Conservation (phyloP, 2,329 filamentous ascomycete species). For the Alternaria arborescens region DNA sequence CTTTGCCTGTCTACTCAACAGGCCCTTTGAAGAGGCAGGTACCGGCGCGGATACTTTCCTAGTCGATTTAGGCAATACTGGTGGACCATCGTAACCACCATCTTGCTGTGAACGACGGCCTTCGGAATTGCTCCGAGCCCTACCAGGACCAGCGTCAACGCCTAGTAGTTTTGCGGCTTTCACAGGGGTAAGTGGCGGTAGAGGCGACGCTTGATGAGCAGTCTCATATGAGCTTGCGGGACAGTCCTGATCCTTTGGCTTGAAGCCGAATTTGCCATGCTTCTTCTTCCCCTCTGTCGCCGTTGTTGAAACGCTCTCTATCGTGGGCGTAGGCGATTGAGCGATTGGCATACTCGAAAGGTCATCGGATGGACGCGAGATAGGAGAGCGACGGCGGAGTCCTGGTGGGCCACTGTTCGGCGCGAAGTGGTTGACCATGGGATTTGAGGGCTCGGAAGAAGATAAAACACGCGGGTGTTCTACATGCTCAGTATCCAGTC, state of each 20-base stretch:
- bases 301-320: conserved; percentile 5
- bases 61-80: conserved; percentile 12
- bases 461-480: conserved; percentile 13
- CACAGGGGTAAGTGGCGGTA: conserved; percentile 30
- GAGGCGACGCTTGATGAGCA: conserved; percentile 17
- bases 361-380: conserved; percentile 2
- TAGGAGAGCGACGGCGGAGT: conserved; percentile 1
- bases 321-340: conserved; percentile 12
- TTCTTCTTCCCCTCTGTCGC: conserved; percentile 26
- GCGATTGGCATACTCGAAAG: neutral
- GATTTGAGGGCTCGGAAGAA: conserved; percentile 3
- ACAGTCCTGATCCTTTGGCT: conserved; percentile 20
- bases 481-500: neutral
- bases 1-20: conserved; percentile 11
- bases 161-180: conserved; percentile 37
- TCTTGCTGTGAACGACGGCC: conserved; percentile 7
- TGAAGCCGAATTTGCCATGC: conserved; percentile 25
- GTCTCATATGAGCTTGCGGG: conserved; percentile 12
- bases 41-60: conserved; percentile 9
- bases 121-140: conserved; percentile 4
- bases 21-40: conserved; percentile 8
- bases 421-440: conserved; percentile 10
- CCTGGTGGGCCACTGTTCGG: conserved; percentile 6
- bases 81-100: conserved; percentile 4
- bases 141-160: conserved; percentile 8